Evolutionary conservation across 257 asterid genomes (phyloP), one percentile per base, ranked within the genome.

Genomic region (Petunia axillaris): DNA sequence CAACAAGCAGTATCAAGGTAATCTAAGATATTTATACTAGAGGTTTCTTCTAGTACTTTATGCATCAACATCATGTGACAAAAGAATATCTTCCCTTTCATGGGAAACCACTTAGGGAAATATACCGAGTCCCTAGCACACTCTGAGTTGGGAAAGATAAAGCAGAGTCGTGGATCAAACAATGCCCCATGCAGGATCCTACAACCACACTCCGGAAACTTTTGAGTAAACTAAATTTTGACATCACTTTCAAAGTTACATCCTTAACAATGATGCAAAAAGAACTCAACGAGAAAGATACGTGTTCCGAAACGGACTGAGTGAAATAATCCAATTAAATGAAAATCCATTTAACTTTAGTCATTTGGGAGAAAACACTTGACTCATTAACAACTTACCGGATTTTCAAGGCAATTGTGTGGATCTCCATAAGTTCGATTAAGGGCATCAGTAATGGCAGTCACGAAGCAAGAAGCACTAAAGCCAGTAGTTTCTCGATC

Each of bases 401-500:
- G 85, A 83, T 89, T 86, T 64, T 82, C 82, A 40, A 95, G 97
- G 80, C 92, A 78, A 78, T 92, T 93, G 11, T 86, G 89, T 35
- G 93, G 89, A 75, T 84, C 89, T 60, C 97, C 99, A 62, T 91
- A 84, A 1, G 97, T 93, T 83, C 99, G 91, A 89, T 93, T 95
- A 82, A 95, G 73, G 79, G 99, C 97, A 91, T 91, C 97, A 0
- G 99, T 81, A 77, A 95, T 92, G 40, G 99, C 97, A 71, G 97
- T 93, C 82, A 93, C 98, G 84, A 95, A 95, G 88, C 93, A 83
- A 66, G 97, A 92, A 83, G 99, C 97, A 60, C 89, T 87, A 81
- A 95, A 89, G 86, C 91, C 95, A 84, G 89, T 79, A 66, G 99
- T 92, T 86, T 95, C 99, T 82, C 99, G 90, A 86, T 95, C 99